These are phyloP conservation scores for Hibiscus mutabilis DNA, from an alignment of 345 rosid genomes.

Conservation along the genomic window DNA sequence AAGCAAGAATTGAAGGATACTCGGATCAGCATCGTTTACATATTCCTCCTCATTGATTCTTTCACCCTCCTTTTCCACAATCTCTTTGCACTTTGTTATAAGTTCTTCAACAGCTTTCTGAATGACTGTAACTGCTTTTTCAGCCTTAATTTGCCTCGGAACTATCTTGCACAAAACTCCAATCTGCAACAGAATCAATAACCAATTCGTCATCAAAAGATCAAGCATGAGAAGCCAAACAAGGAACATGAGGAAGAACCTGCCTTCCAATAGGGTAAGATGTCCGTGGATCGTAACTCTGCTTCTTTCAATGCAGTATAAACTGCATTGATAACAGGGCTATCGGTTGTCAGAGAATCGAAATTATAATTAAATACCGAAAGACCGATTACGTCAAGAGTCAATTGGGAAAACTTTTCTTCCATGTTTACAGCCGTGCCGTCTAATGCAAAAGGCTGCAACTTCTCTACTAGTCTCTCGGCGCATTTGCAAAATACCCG, in stretches of 20 bases:
- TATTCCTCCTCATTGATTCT: conserved; percentile 78
- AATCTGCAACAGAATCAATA: conserved; percentile 27
- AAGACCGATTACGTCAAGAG: conserved; percentile 87
- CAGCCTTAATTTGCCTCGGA: conserved; percentile 92
- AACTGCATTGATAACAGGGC: conserved; percentile 87
- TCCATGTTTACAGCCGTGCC: conserved; percentile 93
- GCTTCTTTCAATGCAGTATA: conserved; percentile 93
- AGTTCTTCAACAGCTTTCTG: conserved; percentile 79
- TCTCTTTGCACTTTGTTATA: conserved; percentile 69
- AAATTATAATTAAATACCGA: conserved; percentile 83
- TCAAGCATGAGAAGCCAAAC: not conserved
- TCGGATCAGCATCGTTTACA: conserved; percentile 87
- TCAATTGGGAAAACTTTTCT: conserved; percentile 76
- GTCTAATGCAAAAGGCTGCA: conserved; percentile 52
- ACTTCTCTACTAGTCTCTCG: conserved; percentile 82
- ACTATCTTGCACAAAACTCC: conserved; percentile 67
- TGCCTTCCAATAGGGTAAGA: conserved; percentile 94
- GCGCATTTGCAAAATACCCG: conserved; percentile 87
- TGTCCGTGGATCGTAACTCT: conserved; percentile 85
- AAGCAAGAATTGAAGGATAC: conserved; percentile 86
- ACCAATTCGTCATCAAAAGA: conserved; percentile 1
- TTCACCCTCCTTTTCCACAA: conserved; percentile 88
- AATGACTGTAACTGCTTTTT: conserved; percentile 67
- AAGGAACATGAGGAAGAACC: conserved; percentile 17
- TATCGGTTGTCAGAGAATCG: conserved; percentile 66